Percentiles rank a stretch among this genome's conserved stretches.
Conservation (phyloP, 257 asterid species). For the Ocimum tenuiflorum region DNA sequence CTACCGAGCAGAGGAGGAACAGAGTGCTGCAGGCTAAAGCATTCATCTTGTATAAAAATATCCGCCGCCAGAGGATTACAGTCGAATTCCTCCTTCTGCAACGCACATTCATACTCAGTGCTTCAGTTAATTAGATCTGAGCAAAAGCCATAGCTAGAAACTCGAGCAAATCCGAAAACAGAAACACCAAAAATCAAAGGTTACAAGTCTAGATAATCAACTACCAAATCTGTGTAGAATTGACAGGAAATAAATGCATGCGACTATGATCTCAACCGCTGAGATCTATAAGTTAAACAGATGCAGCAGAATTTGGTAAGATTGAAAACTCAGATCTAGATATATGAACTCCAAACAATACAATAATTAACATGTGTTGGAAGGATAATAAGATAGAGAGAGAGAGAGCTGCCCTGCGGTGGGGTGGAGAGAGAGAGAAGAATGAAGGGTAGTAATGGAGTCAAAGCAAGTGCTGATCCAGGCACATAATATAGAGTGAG, state of each 20-base stretch:
- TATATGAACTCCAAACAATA: background rate
- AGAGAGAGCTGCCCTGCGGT: background rate
- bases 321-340: conserved; percentile 12
- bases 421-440: background rate
- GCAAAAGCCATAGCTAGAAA: background rate
- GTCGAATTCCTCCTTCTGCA: background rate
- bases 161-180: background rate
- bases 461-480: background rate
- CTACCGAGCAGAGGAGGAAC: conserved; percentile 22
- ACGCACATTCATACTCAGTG: background rate
- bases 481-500: background rate
- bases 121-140: background rate
- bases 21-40: conserved; percentile 17
- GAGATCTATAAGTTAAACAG: conserved; percentile 11
- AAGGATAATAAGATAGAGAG: background rate
- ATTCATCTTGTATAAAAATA: too few relatives aligned
- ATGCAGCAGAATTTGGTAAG: background rate
- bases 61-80: background rate
- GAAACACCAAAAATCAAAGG: too few relatives aligned
- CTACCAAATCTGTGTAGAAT: background rate
- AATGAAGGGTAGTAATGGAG: background rate
- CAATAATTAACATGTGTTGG: background rate
- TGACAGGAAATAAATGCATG: background rate
- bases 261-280: background rate
- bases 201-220: too few relatives aligned